Base-by-base conservation (phyloP, 208 protist species). In the Trypanosoma brucei region DNA sequence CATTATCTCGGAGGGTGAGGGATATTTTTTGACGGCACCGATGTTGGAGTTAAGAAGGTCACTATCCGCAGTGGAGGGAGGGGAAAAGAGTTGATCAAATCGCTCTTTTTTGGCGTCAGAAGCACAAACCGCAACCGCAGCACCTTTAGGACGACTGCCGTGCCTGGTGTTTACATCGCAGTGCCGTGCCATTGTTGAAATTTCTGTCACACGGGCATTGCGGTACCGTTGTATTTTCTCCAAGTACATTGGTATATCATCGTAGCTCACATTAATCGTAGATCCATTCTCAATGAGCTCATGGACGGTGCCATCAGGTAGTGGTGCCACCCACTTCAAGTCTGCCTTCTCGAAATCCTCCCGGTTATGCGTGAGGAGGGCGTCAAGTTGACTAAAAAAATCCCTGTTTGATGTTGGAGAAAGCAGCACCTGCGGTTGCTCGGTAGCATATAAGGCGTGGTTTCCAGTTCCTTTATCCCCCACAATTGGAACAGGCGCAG, bases 241-340 rank as follows among this genome's bases (percentile, higher is more conserved):
- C 14, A 83, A 55, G 60, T 88, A 92, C 45, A 70, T 70, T 1
- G 82, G 76, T 9, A 85, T 75, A 45, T 86, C 72, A 6, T 87
- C 75, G 68, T 79, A 83, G 3, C 57, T 38, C 9, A 92, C 82
- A 4, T 59, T 72, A 22, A 71, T 72, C 9, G 33, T 36, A 30
- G 74, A 63, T 40, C 86, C 86, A 49, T 82, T 79, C 2, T 84
- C 77, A 60, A 92, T 70, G 14, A 92, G 66, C 36, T 92, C 86
- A 52, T 81, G 75, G 8, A 92, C 59, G 4, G 61, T 58, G 14
- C 86, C 82, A 61, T 79, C 69, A n/a, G 71, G 70, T 2, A 68
- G 44, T 7, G 83, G 80, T 6, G 69, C 80, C 3, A 87, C 78
- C 86, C 86, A 92, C 52, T 72, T 84, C 13, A 89, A 55, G 8